These are phyloP conservation scores for Colletotrichum sp. DNA, from an alignment of 2,329 filamentous ascomycete genomes.

Conservation along the genomic window DNA sequence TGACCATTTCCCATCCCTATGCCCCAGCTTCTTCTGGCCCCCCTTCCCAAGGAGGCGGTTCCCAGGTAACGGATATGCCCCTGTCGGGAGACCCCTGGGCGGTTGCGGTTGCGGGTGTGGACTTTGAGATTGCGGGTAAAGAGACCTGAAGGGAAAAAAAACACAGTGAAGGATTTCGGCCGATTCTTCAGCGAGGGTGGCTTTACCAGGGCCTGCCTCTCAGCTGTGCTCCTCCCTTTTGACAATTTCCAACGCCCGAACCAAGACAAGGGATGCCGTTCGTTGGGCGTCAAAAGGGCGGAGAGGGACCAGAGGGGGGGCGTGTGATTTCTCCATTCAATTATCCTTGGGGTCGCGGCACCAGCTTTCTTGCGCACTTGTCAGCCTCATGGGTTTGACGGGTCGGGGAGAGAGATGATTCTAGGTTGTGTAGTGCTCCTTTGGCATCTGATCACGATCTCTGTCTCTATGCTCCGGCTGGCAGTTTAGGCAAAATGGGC, in stretches of 20 bases:
- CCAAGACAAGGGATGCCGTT: neutral
- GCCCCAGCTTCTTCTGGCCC: neutral
- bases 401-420: neutral
- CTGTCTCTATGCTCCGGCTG: neutral
- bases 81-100: neutral
- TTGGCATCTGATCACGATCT: neutral
- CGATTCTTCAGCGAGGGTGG: neutral
- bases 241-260: neutral
- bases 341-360: neutral
- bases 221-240: neutral
- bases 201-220: neutral
- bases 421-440: neutral
- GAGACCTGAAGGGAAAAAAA: neutral
- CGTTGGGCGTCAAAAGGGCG: neutral
- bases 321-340: neutral
- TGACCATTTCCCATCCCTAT: neutral
- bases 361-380: neutral
- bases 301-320: neutral
- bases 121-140: neutral
- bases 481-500: neutral
- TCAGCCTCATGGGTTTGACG: neutral
- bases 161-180: slow-evolving; percentile 1
- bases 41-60: neutral
- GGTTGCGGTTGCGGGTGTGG: neutral
- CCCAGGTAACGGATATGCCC: neutral